Evolutionary conservation across 208 protist species (phyloP).

Genomic region (Angomonas desouzai): DNA sequence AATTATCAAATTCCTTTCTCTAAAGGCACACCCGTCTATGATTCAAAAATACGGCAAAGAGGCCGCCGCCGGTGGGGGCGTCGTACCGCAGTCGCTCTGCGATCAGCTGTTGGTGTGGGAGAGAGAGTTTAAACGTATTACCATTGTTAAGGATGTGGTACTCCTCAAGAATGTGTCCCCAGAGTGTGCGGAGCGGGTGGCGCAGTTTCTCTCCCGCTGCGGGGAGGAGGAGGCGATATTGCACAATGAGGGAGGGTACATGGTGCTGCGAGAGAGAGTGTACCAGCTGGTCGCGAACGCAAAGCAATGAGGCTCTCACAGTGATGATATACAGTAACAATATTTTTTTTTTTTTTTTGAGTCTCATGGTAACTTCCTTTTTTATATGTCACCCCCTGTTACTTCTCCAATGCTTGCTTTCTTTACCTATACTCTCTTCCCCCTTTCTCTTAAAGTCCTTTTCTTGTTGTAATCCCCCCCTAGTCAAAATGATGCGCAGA

Average conservation of each 20-base stretch:
- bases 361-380: background rate
- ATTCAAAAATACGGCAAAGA: constrained; percentile 30
- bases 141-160: constrained; percentile 65
- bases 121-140: constrained; percentile 72
- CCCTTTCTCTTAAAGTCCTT: constrained; percentile 3
- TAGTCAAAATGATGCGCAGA: constrained; percentile 56
- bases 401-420: background rate
- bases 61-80: constrained; percentile 4
- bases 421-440: background rate
- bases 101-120: constrained; percentile 89
- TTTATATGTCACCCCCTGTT: background rate
- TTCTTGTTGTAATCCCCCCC: background rate
- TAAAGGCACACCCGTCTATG: constrained; percentile 88
- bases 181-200: constrained; percentile 46
- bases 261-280: constrained; percentile 60
- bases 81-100: constrained; percentile 85
- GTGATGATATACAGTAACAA: background rate
- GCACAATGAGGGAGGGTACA: constrained; percentile 47
- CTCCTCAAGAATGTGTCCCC: constrained; percentile 63
- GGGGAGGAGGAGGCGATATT: constrained; percentile 65
- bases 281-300: constrained; percentile 63
- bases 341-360: constrained; percentile 8
- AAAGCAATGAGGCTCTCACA: constrained; percentile 11
- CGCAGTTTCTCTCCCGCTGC: constrained; percentile 30
- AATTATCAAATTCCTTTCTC: constrained; percentile 78